Base-by-base conservation (phyloP, 2,329 filamentous ascomycete genomes). In the Colletotrichum costaricense region DNA sequence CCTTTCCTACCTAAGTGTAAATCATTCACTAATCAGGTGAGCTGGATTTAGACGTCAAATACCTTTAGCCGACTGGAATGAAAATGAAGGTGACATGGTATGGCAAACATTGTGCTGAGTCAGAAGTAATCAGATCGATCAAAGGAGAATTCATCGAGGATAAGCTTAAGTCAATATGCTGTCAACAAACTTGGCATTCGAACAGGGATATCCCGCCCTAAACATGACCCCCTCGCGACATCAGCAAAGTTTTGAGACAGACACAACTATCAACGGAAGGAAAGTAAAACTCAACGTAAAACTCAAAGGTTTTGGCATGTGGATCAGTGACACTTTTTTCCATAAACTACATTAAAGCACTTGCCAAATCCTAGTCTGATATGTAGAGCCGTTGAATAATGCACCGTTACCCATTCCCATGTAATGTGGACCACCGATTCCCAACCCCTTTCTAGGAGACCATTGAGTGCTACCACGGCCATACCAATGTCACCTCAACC, bases 91-190 rank as follows among this genome's bases (percentile, higher is more conserved):
- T 35, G 9, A 35, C 4, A 35, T 12, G 5, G 11, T 35, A 35
- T 35, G 33, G 33, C 33, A 12, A 35, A 35, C 33, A 35, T 12
- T 12, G 38, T 42, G 14, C 3, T 19, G 42, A 49, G 42, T 16
- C 5, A 42, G 38, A 7, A 19, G 16, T 16, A 42, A 42, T 42
- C 14, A 16, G 6, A 42, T 42, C 14, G 14, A 16, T 42, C 14
- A 16, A 19, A 42, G 14, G 6, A 42, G 3, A 16, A 6, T 16
- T 42, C 5, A 42, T 42, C 12, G 12, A 42, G 38, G 16, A 42
- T 69, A 69, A 72, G 69, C 65, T 72, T 72, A 54, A 42, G 33
- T 65, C 24, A n/a, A 56, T 26, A n/a, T 49, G n/a, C 24, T n/a
- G 55, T 57, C 70, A 55, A 54, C 14, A 42, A 7, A 19, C 28